These are phyloP conservation scores for Fusarium sp. DNA, from an alignment of 2,329 filamentous ascomycete genomes.

Conservation along the genomic window DNA sequence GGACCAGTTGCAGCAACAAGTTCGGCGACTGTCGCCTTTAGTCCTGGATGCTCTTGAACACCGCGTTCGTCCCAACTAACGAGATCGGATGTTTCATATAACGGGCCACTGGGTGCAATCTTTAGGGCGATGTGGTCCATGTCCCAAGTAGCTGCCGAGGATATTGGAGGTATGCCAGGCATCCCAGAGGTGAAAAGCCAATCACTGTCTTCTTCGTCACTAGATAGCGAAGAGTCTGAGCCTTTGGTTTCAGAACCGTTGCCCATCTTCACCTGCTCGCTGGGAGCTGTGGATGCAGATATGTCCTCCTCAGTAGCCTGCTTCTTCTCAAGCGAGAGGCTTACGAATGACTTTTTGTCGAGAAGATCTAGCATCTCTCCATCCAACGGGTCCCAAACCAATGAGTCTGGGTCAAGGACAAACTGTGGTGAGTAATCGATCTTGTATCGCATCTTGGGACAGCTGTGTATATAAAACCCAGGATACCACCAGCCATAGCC, in stretches of 20 bases:
- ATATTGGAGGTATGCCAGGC: slow-evolving; percentile 71
- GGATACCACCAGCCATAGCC: slow-evolving; percentile 83
- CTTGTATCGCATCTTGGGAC: slow-evolving; percentile 88
- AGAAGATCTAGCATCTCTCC: slow-evolving; percentile 60
- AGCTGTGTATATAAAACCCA: slow-evolving; percentile 84
- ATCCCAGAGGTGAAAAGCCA: slow-evolving; percentile 70
- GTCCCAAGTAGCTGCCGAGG: slow-evolving; percentile 65
- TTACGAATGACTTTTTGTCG: slow-evolving; percentile 68
- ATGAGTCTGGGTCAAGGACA: slow-evolving; percentile 75
- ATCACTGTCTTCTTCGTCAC: slow-evolving; percentile 35
- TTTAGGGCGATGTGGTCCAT: slow-evolving; percentile 70
- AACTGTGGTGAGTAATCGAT: slow-evolving; percentile 81
- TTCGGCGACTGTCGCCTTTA: slow-evolving; percentile 75
- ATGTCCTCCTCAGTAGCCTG: background rate
- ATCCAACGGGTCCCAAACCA: slow-evolving; percentile 71
- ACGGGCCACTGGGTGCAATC: slow-evolving; percentile 53
- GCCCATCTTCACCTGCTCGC: background rate
- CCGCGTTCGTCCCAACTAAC: slow-evolving; percentile 68
- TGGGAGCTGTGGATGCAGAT: background rate
- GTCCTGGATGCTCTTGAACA: slow-evolving; percentile 60
- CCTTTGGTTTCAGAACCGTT: slow-evolving; percentile 8
- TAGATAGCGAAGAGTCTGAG: slow-evolving; percentile 14
- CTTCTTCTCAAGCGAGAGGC: slow-evolving; percentile 55
- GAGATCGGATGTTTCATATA: slow-evolving; percentile 64
- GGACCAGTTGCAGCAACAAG: slow-evolving; percentile 74